Evolutionary conservation across 192 early-diverging fungal genomes (phyloP).

Genomic region (Coemansia furcata): DNA sequence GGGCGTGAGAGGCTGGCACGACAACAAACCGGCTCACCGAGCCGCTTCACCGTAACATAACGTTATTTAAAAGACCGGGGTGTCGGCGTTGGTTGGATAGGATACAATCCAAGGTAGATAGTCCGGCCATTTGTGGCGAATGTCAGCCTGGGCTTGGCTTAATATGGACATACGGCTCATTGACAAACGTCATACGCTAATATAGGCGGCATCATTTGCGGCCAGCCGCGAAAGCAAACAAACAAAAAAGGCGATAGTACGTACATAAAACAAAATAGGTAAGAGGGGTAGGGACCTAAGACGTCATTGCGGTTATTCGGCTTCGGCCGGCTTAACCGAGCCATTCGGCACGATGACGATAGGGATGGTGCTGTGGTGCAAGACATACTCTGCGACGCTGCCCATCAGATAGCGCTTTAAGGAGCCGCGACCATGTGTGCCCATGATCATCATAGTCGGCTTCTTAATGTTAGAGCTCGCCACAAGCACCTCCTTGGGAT

Average conservation of each 20-base stretch:
- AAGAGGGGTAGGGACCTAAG: background rate
- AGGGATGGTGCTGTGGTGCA: slow-evolving; percentile 66
- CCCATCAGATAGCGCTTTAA: slow-evolving; percentile 68
- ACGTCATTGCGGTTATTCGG: slow-evolving; percentile 13
- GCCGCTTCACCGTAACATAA: background rate
- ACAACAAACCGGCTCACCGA: background rate
- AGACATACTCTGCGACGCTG: slow-evolving; percentile 64
- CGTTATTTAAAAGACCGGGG: background rate
- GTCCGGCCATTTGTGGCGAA: background rate
- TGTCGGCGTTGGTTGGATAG: background rate
- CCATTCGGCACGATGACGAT: slow-evolving; percentile 64
- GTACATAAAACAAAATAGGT: background rate
- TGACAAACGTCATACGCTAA: background rate
- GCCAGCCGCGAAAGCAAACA: background rate
- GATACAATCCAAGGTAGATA: background rate
- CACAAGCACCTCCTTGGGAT: slow-evolving; percentile 52
- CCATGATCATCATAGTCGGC: slow-evolving; percentile 68
- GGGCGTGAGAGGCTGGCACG: background rate
- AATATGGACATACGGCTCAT: background rate
- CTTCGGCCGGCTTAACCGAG: slow-evolving; percentile 13
- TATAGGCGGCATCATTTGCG: background rate
- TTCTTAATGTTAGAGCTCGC: slow-evolving; percentile 51
- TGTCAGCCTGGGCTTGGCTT: background rate
- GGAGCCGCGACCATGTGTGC: slow-evolving; percentile 64
- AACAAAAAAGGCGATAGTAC: background rate